A percentile compares a stretch with the other conserved stretches of the same genome.
These are phyloP conservation scores for Debaryomyces prosopidis DNA, from an alignment of 805 yeast species.

Conservation along the genomic window DNA sequence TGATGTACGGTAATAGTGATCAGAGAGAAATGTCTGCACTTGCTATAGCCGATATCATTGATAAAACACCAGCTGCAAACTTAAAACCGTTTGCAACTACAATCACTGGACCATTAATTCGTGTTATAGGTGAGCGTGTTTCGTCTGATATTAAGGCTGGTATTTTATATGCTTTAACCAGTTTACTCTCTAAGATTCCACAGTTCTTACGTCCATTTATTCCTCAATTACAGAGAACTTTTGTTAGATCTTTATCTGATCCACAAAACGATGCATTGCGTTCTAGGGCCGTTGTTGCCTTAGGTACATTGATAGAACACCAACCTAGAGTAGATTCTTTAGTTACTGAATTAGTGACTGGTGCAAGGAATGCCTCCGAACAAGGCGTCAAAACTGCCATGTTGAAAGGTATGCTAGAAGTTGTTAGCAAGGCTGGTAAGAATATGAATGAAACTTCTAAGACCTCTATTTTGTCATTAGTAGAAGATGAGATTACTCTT, in stretches of 20 bases:
- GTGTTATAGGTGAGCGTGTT: conserved; percentile 96
- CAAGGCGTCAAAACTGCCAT: conserved; percentile 80
- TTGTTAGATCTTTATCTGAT: conserved; percentile 88
- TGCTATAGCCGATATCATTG: conserved; percentile 85
- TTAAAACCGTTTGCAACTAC: conserved; percentile 88
- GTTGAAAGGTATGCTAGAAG: conserved; percentile 81
- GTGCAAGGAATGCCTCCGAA: conserved; percentile 66
- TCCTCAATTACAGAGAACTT: conserved; percentile 96
- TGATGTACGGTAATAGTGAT: conserved; percentile 86
- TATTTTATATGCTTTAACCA: conserved; percentile 81
- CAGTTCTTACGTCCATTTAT: conserved; percentile 90
- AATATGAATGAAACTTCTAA: conserved; percentile 77
- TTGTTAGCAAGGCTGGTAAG: conserved; percentile 74
- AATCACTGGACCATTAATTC: conserved; percentile 95
- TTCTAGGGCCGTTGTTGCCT: conserved; percentile 82
- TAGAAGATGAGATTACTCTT: conserved; percentile 64
- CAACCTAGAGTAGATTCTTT: conserved; percentile 95
- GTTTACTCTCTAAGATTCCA: conserved; percentile 79
- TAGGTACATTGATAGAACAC: conserved; percentile 82
- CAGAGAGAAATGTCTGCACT: conserved; percentile 85
- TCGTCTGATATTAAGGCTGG: conserved; percentile 90
- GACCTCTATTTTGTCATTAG: conserved; percentile 63
- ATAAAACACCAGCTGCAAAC: conserved; percentile 78
- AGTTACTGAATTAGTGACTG: conserved; percentile 77
- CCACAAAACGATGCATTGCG: conserved; percentile 70